A percentile compares a stretch with the other conserved stretches of the same genome.
Evolutionary conservation across 495 filamentous ascomycete genomes (phyloP).

Genomic region (Tuber microsphaerosporum): DNA sequence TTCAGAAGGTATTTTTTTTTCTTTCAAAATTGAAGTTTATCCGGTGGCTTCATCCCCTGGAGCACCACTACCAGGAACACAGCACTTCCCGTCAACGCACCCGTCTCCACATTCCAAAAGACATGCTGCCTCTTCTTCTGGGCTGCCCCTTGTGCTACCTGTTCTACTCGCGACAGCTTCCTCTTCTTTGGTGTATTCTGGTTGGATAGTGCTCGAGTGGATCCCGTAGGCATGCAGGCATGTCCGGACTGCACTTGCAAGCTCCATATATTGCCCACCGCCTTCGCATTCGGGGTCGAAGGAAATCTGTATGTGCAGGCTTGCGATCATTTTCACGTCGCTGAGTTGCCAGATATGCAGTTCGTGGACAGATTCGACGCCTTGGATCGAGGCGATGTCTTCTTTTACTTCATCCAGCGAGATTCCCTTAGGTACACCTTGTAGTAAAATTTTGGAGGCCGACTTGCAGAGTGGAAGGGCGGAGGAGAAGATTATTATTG

Average conservation of each 20-base stretch:
- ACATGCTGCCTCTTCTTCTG: conserved; percentile 56
- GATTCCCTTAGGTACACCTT: conserved; percentile 82
- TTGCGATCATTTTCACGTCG: conserved; percentile 85
- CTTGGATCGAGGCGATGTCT: conserved; percentile 76
- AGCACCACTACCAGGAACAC: conserved; percentile 40
- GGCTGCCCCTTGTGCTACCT: conserved; percentile 43
- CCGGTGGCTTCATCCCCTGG: background rate
- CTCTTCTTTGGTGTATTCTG: conserved; percentile 66
- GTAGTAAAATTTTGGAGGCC: conserved; percentile 85
- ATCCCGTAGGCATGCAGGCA: conserved; percentile 95
- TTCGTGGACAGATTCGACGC: conserved; percentile 84
- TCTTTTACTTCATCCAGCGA: conserved; percentile 82
- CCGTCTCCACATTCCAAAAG: conserved; percentile 80
- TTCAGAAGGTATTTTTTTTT: background rate
- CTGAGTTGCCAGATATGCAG: conserved; percentile 96
- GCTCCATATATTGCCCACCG: conserved; percentile 75
- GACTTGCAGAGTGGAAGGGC: conserved; percentile 89
- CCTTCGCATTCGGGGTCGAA: conserved; percentile 60
- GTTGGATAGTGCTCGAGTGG: conserved; percentile 96
- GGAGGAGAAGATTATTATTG: conserved; percentile 83
- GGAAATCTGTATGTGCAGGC: conserved; percentile 81
- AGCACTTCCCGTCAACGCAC: conserved; percentile 70
- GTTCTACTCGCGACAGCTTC: conserved; percentile 36
- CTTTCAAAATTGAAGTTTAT: background rate
- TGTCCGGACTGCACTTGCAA: conserved; percentile 67